A percentile compares a stretch with the other conserved stretches of the same genome.
Evolutionary conservation across 768 basidiomycete species (phyloP).

Genomic region (Tricholoma furcatifolium): DNA sequence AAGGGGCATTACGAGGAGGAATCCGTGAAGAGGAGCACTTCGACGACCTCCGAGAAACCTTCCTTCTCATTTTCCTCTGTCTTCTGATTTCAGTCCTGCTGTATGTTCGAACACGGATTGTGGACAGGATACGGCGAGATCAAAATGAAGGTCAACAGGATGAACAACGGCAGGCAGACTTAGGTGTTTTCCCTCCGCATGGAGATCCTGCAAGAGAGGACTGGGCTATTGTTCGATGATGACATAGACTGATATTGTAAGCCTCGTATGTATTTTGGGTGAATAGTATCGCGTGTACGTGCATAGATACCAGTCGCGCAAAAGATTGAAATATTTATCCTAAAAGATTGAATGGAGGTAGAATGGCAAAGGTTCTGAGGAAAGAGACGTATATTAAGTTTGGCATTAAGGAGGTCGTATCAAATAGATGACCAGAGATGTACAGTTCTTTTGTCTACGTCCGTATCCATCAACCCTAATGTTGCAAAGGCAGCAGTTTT

Average conservation of each 20-base stretch:
- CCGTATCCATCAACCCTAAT: too few relatives aligned
- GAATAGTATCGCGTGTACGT: neutral
- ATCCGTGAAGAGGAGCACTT: conserved; percentile 60
- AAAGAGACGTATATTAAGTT: too few relatives aligned
- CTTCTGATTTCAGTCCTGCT: conserved; percentile 71
- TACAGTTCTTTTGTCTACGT: too few relatives aligned
- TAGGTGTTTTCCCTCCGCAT: conserved; percentile 58
- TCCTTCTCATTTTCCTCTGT: conserved; percentile 74
- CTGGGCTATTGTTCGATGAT: conserved; percentile 60
- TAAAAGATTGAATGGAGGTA: too few relatives aligned
- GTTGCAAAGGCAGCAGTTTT: too few relatives aligned
- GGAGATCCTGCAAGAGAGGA: conserved; percentile 66
- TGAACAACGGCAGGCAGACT: conserved; percentile 36
- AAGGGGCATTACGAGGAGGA: conserved; percentile 59
- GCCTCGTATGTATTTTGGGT: conserved; percentile 6
- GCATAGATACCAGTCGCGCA: neutral
- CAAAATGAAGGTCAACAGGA: conserved; percentile 47
- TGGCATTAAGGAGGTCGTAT: too few relatives aligned
- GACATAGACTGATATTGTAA: conserved; percentile 20
- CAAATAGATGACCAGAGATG: too few relatives aligned
- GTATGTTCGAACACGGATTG: conserved; percentile 77
- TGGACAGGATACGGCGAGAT: conserved; percentile 68
- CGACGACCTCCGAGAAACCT: conserved; percentile 79
- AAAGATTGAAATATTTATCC: neutral
- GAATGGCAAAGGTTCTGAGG: too few relatives aligned